Evolutionary conservation across 306 rosid genomes (phyloP), one percentile per base, ranked within the genome.

Genomic region (Medicago lupulina): DNA sequence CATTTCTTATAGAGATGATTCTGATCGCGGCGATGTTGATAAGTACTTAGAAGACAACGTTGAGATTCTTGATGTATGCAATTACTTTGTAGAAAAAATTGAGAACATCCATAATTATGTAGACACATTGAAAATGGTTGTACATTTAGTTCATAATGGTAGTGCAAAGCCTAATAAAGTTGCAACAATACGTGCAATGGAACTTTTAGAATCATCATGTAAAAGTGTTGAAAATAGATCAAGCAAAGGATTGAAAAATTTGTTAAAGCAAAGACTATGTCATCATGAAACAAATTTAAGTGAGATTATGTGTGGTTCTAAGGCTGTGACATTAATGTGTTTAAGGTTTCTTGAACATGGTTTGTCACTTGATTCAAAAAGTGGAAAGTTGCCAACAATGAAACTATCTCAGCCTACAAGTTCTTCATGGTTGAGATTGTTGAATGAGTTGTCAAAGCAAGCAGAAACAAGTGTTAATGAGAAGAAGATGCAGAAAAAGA

Each of bases 21-120:
- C 12, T 5, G 81, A 86, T 6, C 74, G 55, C 5, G 62, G 4
- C 4, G 18, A 19, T 64, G 67, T 84, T 31, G 87, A 86, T 21
- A 53, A 46, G 80, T 81, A 83, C 71, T 71, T 86, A 19, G 90
- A 84, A 38, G 69, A 51, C 21, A 81, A 82, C 11, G 28, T 76
- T 76, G 84, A 81, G 53, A 70, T 83, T 54, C 87, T 86, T 13
- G 90, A 86, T 59, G 55, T 76, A 23, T 86, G 90, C 66, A 84
- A 84, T 73, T 60, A 76, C 46, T 81, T 81, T 8, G 21, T 72
- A 4, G 88, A 84, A 19, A 86, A 73, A 73, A 73, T 79, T 5
- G 86, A 76, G 11, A 34, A 18, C 49, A 18, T 84, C 49, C 50
- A 62, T 12, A 57, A 81, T 51, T 81, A 76, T 75, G 53, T 84